Base-by-base conservation (phyloP, 305 asterid genomes). In the Fraxinus albicans region DNA sequence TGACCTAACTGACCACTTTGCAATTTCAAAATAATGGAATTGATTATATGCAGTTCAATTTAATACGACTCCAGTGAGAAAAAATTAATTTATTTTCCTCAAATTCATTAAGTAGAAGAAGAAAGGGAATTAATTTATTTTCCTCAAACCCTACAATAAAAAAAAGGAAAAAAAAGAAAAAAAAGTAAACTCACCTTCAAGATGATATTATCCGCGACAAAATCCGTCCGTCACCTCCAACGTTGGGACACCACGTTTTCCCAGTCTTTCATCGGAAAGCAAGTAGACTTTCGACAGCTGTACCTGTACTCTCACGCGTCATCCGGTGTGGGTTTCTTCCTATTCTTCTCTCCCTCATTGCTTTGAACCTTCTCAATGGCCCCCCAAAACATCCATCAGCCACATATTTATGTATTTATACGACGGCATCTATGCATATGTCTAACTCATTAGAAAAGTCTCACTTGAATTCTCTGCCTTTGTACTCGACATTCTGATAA, bases 221-320 rank as follows among this genome's bases (percentile, higher is more conserved):
- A 38, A 38, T 38, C 42, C 80, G 88, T 82, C 84, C 81, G 63
- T 53, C 50, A 79, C 10, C 47, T 27, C 84, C 84, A 77, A 79
- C 77, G 8, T 21, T 2, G 31, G 36, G 40, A 78, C 60, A 40
- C 77, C 80, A 72, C 75, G 19, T 5, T 21, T 15, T 4, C 34
- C 76, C 8, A 58, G 15, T 8, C 1, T 10, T 74, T 38, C 58
- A 42, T 47, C 15, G 27, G 13, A 55, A 23, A 12, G 76, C 84
- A 77, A 81, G 78, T 81, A 78, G 1, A 55, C 34, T 17, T 25
- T 5, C 15, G n/a, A n/a, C n/a, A n/a, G n/a, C n/a, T n/a, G n/a
- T n/a, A n/a, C n/a, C 4, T 2, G 3, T 38, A 83, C 86, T 77
- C 86, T 50, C 76, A 72, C 85, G 88, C 85, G 88, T 83, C 74